These are phyloP conservation scores for Physcia stellaris DNA, from an alignment of 495 filamentous ascomycete species.

Conservation along the genomic window DNA sequence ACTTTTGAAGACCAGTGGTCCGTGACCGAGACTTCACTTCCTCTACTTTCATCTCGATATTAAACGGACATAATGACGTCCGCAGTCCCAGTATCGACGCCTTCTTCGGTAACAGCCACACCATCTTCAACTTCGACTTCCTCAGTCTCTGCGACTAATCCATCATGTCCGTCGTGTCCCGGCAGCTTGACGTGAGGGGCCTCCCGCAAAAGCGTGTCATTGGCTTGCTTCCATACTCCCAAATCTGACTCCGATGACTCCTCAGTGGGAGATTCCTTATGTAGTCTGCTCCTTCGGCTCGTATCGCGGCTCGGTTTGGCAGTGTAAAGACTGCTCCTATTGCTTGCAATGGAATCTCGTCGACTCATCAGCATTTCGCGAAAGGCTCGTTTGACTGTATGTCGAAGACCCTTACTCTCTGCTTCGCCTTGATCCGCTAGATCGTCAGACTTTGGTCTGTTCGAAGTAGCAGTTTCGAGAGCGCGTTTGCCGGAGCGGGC, in stretches of 20 bases:
- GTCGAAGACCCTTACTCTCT: slow-evolving; percentile 12
- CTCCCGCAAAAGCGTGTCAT: slow-evolving; percentile 10
- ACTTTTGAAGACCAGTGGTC: neutral
- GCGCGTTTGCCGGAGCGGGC: slow-evolving; percentile 1
- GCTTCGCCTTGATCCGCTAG: slow-evolving; percentile 4
- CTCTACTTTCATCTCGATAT: slow-evolving; percentile 4
- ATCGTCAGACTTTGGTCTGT: neutral
- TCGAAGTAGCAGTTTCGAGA: neutral
- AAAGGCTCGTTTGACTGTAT: slow-evolving; percentile 10
- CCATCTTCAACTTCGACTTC: slow-evolving; percentile 32
- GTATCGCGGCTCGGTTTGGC: neutral
- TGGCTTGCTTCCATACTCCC: slow-evolving; percentile 9
- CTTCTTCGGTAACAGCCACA: slow-evolving; percentile 47
- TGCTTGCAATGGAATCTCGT: neutral
- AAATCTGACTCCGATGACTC: slow-evolving; percentile 9
- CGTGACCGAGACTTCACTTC: no score
- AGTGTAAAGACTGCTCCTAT: neutral
- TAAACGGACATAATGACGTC: slow-evolving; percentile 34
- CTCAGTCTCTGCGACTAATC: slow-evolving; percentile 2
- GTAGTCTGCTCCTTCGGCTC: neutral
- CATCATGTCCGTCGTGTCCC: slow-evolving; percentile 6
- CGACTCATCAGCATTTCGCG: slow-evolving; percentile 9
- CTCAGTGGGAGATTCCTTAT: slow-evolving; percentile 1
- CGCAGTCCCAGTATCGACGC: slow-evolving; percentile 32
- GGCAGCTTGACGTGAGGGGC: slow-evolving; percentile 7